Evolutionary conservation across 2,329 filamentous ascomycete species (phyloP).

Genomic region (Grosmannia penicillata): DNA sequence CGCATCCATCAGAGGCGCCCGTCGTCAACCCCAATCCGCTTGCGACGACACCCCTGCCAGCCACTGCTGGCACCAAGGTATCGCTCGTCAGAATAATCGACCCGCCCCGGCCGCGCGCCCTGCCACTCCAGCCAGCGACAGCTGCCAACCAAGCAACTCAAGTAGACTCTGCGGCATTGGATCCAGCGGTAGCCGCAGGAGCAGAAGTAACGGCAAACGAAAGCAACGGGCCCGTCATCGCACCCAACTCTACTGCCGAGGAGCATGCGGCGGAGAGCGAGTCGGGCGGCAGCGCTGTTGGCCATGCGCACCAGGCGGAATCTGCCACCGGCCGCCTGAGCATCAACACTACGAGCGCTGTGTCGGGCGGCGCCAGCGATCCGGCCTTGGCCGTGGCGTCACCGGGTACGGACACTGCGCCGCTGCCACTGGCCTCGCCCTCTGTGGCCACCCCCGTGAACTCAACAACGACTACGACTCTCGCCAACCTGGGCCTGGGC

Average conservation of each 20-base stretch:
- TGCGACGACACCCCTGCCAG: constrained; percentile 70
- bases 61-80: constrained; percentile 69
- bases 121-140: constrained; percentile 34
- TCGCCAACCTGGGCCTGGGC: constrained; percentile 43
- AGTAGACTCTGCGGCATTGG: constrained; percentile 17
- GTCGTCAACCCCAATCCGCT: constrained; percentile 81
- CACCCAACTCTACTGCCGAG: constrained; percentile 5
- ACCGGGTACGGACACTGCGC: no score
- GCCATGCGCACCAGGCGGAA: constrained; percentile 1
- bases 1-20: constrained; percentile 86
- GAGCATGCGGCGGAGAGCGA: constrained; percentile 9
- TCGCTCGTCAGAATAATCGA: constrained; percentile 61
- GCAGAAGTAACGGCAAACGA: not conserved
- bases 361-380: constrained; percentile 8
- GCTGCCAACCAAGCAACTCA: constrained; percentile 23
- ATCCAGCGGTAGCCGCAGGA: not conserved
- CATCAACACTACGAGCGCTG: constrained; percentile 8
- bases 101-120: constrained; percentile 35
- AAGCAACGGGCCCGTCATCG: not conserved
- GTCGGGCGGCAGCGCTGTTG: not conserved
- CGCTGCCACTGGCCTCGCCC: no score
- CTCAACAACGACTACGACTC: constrained; percentile 16
- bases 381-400: constrained; percentile 17
- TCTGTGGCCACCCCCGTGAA: constrained; percentile 21
- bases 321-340: constrained; percentile 9